Evolutionary conservation across 768 basidiomycete genomes (phyloP), one percentile per base, ranked within the genome.

Genomic region (Antrodiella citrinella): DNA sequence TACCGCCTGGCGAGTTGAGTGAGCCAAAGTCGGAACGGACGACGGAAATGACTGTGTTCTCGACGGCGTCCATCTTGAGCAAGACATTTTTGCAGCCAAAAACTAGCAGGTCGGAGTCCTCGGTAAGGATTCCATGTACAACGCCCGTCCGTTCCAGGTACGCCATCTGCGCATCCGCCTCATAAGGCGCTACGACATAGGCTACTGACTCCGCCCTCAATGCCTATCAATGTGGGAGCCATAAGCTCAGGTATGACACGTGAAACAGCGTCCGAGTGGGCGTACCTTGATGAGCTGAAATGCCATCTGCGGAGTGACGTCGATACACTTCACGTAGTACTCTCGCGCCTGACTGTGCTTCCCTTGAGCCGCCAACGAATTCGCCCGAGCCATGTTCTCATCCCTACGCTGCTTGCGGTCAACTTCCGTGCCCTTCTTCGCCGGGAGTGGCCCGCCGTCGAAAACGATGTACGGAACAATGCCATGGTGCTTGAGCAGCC

Each of bases 271-370:
- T 50, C 48, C 49, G n/a, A 40, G 44, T 39, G 43, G 12, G 20
- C 68, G 42, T 55, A 87, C 95, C 79, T 99, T 98, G 72, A 98
- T 96, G 56, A 97, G 72, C 66, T 98, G 96, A 64, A 78, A 94
- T 2, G 95, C 95, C 91, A 98, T 94, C 67, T 93, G 85, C 1
- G 96, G 94, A 3, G 92, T 95, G 39, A 99, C 90, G 56, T 99
- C 96, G 47, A 97, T 71, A 57, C 87, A 91, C 66, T 94, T 96
- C 59, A 86, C 76, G 61, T 90, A 98, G 65, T 71, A 80, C 13
- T 98, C 93, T 7, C 93, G 75, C 23, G 96, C 96, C 61, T 92
- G 83, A 23, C 70, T 72, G 56, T 80, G 74, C 62, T 82, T 84
- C 15, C 93, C 94, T 63, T 92, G 86, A 10, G 81, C 77, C 15